Evolutionary conservation across 495 filamentous ascomycete genomes (phyloP), one percentile per base, ranked within the genome.

Genomic region (Melanomma pulvis-pyrius): DNA sequence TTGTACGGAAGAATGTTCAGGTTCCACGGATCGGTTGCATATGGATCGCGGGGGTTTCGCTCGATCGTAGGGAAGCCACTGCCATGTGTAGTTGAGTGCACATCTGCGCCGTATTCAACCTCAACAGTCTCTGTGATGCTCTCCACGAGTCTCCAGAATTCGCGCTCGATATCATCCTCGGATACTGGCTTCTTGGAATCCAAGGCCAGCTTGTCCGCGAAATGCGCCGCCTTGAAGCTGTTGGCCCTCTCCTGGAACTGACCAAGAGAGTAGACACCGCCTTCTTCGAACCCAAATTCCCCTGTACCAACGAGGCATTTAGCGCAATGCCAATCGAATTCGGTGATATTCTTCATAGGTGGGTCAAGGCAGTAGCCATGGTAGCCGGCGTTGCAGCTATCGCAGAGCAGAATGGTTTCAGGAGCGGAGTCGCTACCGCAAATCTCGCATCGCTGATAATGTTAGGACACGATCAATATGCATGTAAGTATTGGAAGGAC

Each of bases 41-140:
- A 96, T 0, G 87, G 82, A 77, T 97, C 87, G 55, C 88, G 82
- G 11, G 96, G 93, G 65, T 96, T 88, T 68, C 91, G 89, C 72
- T 99, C 96, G 26, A 96, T 85, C 0, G 96, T 99, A 0, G 94
- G 94, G 74, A 99, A 99, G 8, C 94, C 94, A 74, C 93, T 97
- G 54, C 94, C 94, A 71, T 98, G 96, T 0, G 94, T 99, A 1
- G 94, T 98, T 17, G 93, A 97, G 74, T 99, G 94, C 60, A 99
- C 97, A 74, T 99, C 94, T 4, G 94, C 94, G 36, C 94, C 94
- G 74, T 99, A 99, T 75, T 99, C 94, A 15, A 99, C 94, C 73
- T 97, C 93, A 13, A 97, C 92, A 1, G 92, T 96, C 75, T 98
- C 94, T 59, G 93, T 92, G 50, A 96, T 79, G 74, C 90, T 96